phyloP scores from a whole-genome alignment of 768 basidiomycete species.

The Cyathus striatus region DNA sequence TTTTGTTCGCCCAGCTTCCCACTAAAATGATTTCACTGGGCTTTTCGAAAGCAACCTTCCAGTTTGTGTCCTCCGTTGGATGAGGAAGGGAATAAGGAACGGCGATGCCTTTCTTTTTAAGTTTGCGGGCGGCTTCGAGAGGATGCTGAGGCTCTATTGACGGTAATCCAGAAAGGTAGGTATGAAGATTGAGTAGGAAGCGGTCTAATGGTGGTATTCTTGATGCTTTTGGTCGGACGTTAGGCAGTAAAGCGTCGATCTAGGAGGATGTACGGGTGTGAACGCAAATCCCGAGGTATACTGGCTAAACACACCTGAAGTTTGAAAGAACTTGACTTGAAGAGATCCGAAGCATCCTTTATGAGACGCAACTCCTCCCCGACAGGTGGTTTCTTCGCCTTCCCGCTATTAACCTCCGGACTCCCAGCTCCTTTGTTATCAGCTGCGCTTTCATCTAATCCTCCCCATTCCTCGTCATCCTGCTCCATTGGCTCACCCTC shows the following conservation, averaged over 20 bases:
- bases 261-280: constrained; percentile 22
- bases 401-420: constrained; percentile 6
- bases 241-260: constrained; percentile 79
- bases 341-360: constrained; percentile 71
- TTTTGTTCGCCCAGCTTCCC: constrained; percentile 84
- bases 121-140: constrained; percentile 50
- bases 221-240: constrained; percentile 62
- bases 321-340: constrained; percentile 77
- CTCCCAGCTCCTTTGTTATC: no score
- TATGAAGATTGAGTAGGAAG: constrained; percentile 65
- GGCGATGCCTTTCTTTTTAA: constrained; percentile 49
- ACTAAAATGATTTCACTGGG: constrained; percentile 74
- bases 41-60: constrained; percentile 79
- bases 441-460: not conserved
- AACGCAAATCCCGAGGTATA: not conserved
- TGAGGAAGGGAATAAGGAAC: constrained; percentile 68
- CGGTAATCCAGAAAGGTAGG: constrained; percentile 56
- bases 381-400: constrained; percentile 51
- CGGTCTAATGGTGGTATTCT: constrained; percentile 55
- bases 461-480: not conserved
- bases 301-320: constrained; percentile 52
- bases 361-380: constrained; percentile 68
- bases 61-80: constrained; percentile 77
- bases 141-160: constrained; percentile 59
- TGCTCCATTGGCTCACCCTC: not conserved